Evolutionary conservation across 2,329 filamentous ascomycete genomes (phyloP).

Genomic region (Bimuria novae-zelandiae): DNA sequence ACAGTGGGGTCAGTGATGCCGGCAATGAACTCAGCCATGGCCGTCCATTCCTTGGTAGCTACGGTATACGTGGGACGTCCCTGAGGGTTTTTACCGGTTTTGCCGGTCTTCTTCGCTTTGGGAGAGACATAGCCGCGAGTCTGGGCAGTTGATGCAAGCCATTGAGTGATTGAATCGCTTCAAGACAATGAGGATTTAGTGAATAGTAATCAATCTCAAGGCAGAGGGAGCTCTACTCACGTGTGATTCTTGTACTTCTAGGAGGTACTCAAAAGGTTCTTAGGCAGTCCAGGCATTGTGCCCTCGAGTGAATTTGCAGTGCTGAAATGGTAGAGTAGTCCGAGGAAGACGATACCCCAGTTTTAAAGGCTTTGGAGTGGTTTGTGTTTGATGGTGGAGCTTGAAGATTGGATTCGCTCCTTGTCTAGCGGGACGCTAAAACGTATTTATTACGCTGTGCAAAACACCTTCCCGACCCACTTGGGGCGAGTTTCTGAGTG

Average conservation of each 20-base stretch:
- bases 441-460: too few relatives aligned
- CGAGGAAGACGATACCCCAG: too few relatives aligned
- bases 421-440: too few relatives aligned
- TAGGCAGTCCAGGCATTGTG: slow-evolving; percentile 20
- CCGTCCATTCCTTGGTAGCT: slow-evolving; percentile 46
- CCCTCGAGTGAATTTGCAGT: not conserved
- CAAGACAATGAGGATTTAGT: not conserved
- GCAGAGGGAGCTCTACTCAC: not conserved
- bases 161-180: slow-evolving; percentile 1
- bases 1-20: slow-evolving; percentile 23
- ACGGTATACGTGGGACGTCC: slow-evolving; percentile 39
- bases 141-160: slow-evolving; percentile 1
- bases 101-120: slow-evolving; percentile 3
- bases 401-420: too few relatives aligned
- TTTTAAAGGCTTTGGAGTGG: too few relatives aligned
- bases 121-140: not conserved
- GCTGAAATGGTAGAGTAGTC: too few relatives aligned
- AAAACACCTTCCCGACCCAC: too few relatives aligned
- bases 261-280: slow-evolving; percentile 13
- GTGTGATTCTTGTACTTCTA: slow-evolving; percentile 15
- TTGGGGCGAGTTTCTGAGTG: too few relatives aligned
- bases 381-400: too few relatives aligned
- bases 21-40: slow-evolving; percentile 47
- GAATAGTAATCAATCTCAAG: not conserved
- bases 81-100: not conserved